Percentiles rank a stretch among this genome's conserved stretches.
Evolutionary conservation across 2,329 filamentous ascomycete species (phyloP).

Genomic region (Fusarium burgessii): DNA sequence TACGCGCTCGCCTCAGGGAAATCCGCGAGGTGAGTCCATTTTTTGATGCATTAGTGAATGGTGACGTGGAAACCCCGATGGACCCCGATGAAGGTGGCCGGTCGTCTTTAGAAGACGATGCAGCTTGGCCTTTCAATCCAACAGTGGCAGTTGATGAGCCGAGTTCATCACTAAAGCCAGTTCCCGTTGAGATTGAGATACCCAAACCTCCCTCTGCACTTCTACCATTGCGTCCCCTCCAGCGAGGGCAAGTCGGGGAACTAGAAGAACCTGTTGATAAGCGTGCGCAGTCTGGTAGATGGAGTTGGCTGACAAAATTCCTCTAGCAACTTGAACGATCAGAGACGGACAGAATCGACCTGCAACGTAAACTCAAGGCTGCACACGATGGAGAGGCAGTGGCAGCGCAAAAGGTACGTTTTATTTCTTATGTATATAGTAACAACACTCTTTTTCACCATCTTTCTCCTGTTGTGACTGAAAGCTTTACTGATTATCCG

Average conservation of each 20-base stretch:
- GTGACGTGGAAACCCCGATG: constrained; percentile 26
- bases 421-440: constrained; percentile 4
- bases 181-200: background rate
- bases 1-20: constrained; percentile 66
- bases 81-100: background rate
- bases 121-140: background rate
- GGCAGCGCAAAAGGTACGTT: constrained; percentile 66
- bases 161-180: background rate
- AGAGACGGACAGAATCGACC: constrained; percentile 67
- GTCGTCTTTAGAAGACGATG: background rate
- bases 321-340: constrained; percentile 68
- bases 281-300: background rate
- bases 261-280: background rate
- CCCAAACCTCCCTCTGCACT: background rate
- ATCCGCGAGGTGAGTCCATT: constrained; percentile 67
- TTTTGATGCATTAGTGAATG: constrained; percentile 12
- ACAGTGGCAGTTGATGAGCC: background rate
- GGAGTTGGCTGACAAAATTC: constrained; percentile 28
- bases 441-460: background rate
- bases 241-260: background rate
- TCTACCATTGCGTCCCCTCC: constrained; percentile 3
- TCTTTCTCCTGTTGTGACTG: background rate
- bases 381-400: constrained; percentile 62
- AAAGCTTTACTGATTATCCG: constrained; percentile 26
- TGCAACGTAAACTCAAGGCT: constrained; percentile 67